Conservation (phyloP, 352 stramenopile genomes). For the Saprolegnia parasitica region DNA sequence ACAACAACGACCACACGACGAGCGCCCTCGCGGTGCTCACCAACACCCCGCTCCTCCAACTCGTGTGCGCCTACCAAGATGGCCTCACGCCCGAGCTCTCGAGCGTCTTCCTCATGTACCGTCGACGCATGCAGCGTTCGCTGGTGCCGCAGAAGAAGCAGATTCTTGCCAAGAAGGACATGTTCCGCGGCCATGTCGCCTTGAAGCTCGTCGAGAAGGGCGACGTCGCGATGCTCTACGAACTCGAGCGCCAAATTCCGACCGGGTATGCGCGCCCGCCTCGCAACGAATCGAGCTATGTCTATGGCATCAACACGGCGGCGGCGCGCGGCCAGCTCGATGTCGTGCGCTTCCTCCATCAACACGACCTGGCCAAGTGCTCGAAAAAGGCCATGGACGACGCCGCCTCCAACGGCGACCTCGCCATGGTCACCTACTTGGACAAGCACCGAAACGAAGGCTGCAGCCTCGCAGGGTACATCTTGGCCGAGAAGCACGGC, state of each 20-base stretch:
- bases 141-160: constrained; percentile 9
- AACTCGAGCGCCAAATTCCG: not conserved
- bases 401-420: constrained; percentile 3
- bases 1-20: not conserved
- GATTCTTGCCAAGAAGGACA: not conserved
- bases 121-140: not conserved
- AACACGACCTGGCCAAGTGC: constrained; percentile 3
- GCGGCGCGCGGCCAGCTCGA: constrained; percentile 1
- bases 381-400: constrained; percentile 22
- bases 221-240: not conserved
- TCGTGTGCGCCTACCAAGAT: not conserved
- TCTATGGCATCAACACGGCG: constrained; percentile 13
- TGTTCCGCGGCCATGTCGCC: not conserved
- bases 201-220: constrained; percentile 10
- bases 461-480: not conserved
- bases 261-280: constrained; percentile 1
- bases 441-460: constrained; percentile 9
- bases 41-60: not conserved
- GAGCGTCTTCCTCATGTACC: constrained; percentile 1
- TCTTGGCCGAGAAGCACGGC: constrained; percentile 9
- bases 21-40: not conserved
- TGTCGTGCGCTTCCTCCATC: constrained; percentile 4
- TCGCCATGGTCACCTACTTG: constrained; percentile 17
- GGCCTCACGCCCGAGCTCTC: constrained; percentile 5
- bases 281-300: not conserved